These are phyloP conservation scores for Suillus lakei DNA, from an alignment of 768 basidiomycete species.

Conservation along the genomic window DNA sequence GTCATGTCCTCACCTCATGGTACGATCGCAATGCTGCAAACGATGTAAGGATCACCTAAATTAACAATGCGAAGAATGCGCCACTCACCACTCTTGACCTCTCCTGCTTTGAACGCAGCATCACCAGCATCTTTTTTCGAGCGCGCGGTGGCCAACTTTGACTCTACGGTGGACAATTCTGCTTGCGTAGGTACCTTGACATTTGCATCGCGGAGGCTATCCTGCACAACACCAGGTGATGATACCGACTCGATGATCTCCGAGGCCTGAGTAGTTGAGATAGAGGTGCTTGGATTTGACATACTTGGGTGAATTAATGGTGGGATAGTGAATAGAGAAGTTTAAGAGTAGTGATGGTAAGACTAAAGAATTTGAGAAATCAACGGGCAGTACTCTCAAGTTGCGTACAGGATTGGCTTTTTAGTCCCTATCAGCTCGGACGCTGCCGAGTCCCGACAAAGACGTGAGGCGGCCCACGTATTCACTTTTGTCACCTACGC, in stretches of 20 bases:
- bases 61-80: not conserved
- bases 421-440: not conserved
- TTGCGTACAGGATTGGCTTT: too few species aligned
- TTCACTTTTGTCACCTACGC: too few species aligned
- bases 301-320: not conserved
- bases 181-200: slow-evolving; percentile 19
- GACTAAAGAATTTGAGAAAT: not conserved
- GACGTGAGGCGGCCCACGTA: too few species aligned
- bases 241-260: slow-evolving; percentile 3
- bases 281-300: not conserved
- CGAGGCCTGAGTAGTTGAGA: not conserved
- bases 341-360: not conserved
- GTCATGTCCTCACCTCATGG: slow-evolving; percentile 59
- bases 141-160: slow-evolving; percentile 65
- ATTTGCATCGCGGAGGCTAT: slow-evolving; percentile 23
- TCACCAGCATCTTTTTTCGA: slow-evolving; percentile 71
- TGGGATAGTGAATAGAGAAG: not conserved
- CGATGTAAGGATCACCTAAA: not conserved
- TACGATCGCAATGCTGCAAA: slow-evolving; percentile 67
- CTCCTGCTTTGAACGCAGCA: slow-evolving; percentile 69
- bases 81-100: slow-evolving; percentile 60
- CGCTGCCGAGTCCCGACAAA: not conserved
- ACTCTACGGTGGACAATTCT: slow-evolving; percentile 36
- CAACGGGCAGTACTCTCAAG: not conserved
- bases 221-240: slow-evolving; percentile 7